Conservation (phyloP, 331 rosid species). For the Arachis monticola region DNA sequence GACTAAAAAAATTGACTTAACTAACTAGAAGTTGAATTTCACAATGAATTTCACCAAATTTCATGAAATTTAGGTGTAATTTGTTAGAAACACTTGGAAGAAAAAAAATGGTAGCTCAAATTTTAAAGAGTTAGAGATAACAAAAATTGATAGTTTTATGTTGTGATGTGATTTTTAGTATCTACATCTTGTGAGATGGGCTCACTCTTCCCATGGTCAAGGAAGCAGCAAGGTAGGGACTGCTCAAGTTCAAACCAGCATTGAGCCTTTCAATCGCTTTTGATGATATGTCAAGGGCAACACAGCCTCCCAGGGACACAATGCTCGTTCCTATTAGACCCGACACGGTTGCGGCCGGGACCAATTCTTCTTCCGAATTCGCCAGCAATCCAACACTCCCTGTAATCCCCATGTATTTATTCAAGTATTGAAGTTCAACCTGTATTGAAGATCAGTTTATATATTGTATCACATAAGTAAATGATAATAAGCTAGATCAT, state of each 20-base stretch:
- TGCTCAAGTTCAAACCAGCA: slow-evolving; percentile 53
- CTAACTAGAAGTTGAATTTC: too few species aligned
- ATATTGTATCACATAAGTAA: too few species aligned
- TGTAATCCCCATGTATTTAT: slow-evolving; percentile 49
- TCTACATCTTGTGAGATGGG: slow-evolving; percentile 32
- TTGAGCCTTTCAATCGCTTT: slow-evolving; percentile 38
- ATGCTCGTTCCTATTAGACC: slow-evolving; percentile 53
- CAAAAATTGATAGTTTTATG: too few species aligned
- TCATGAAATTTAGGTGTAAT: too few species aligned
- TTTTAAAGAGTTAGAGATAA: too few species aligned
- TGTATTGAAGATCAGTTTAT: slow-evolving; percentile 17
- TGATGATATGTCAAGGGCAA: slow-evolving; percentile 43
- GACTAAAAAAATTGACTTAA: too few species aligned
- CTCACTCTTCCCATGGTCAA: slow-evolving; percentile 54
- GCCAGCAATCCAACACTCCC: slow-evolving; percentile 63
- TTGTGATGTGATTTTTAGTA: not conserved
- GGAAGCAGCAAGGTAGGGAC: slow-evolving; percentile 48
- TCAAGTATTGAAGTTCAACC: slow-evolving; percentile 64
- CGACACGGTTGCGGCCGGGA: slow-evolving; percentile 47
- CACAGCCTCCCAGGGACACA: slow-evolving; percentile 35
- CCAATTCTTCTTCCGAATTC: slow-evolving; percentile 34
- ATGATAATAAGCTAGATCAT: not conserved
- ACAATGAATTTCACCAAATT: too few species aligned
- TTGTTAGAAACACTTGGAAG: too few species aligned
- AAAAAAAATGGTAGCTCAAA: too few species aligned